Base-by-base conservation (phyloP, 495 filamentous ascomycete species). In the Rhypophila decipiens region DNA sequence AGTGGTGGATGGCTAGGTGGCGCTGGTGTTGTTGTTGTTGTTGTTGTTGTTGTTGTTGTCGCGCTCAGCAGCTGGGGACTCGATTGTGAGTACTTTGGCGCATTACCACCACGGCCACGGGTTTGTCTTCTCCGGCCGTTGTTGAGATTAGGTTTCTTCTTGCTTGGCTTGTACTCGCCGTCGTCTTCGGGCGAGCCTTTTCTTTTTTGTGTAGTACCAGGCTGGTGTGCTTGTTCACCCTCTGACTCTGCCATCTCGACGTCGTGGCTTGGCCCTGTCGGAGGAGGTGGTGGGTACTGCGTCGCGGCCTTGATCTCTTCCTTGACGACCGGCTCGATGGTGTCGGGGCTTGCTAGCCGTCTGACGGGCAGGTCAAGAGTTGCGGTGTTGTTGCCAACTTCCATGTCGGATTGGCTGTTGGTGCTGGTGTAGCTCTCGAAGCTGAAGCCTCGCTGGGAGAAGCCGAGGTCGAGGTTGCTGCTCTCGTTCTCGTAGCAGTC, bases 401-500 rank as follows among this genome's bases (percentile, higher is more conserved):
- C 52, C 8, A 35, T 0, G 15, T 55, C 45, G 39, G 43, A 42
- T 23, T 41, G 47, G 38, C 35, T 49, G 46, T 41, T 27, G 31
- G 21, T 45, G 46, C 42, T 27, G 31, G 21, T 45, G 47, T 58
- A 45, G 51, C 50, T 37, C 56, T 63, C 21, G 34, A 41, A 47
- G 49, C 51, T 49, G 50, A 49, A 46, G 8, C 40, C 46, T 2
- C 48, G 41, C 4, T 39, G 39, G 7, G 41, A 15, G 11, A 52
- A 34, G 42, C 24, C 39, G 42, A 59, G 58, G 29, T 56, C 47
- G 20, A 46, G 8, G 19, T 37, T 40, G 34, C 34, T 39, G 31
- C 21, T 50, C 20, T 63, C 60, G 49, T 24, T 53, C 11, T 71
- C 70, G 39, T 42, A 59, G 42, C 58, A 61, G 35, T 61, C 59